Base-by-base conservation (phyloP, 73 alveolate species). In the Tetrahymena malaccensis region DNA sequence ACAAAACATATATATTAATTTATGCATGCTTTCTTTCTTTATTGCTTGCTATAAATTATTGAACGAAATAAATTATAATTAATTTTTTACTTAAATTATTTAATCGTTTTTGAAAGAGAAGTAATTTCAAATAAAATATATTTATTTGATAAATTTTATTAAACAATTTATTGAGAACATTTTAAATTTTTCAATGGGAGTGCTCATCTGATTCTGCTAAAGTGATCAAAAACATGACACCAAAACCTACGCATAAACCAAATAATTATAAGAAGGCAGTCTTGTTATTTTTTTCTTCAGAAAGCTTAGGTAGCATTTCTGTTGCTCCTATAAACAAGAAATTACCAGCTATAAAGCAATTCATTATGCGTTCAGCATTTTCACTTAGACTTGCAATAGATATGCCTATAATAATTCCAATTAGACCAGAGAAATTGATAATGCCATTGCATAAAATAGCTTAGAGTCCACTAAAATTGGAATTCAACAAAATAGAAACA, bases 321-420 rank as follows among this genome's bases (percentile, higher is more conserved):
- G 85, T 35, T 84, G 95, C 93, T 22, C 96, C 94, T 38, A 95
- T 95, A 93, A 84, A 95, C 22, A 95, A 37, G 57, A 95, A 95
- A 93, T 95, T 95, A 34, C 96, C 96, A 93, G 96, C 96, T 22
- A 95, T 93, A 93, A 95, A 95, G 16, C 95, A 34, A n/a, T 84
- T 84, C 38, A 95, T 56, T 7, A 34, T 43, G 16, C 83, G 43
- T 16, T 85, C 93, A 33, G 94, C 85, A 3, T 85, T 43, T 85
- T 95, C 94, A 22, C 56, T 93, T 37, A 95, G 40, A 0, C 43
- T 34, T 40, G 94, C 95, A 44, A 95, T 16, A n/a, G 95, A 85
- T 35, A 95, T 84, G n/a, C 96, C 96, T 9, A 95, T 95, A 3
- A 95, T n/a, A 17, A 84, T 57, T 6, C 96, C 96, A 22, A 95